Percentiles rank a stretch among this genome's conserved stretches.
Evolutionary conservation across 352 stramenopile species (phyloP).

Genomic region (Aphanomyces invadans): DNA sequence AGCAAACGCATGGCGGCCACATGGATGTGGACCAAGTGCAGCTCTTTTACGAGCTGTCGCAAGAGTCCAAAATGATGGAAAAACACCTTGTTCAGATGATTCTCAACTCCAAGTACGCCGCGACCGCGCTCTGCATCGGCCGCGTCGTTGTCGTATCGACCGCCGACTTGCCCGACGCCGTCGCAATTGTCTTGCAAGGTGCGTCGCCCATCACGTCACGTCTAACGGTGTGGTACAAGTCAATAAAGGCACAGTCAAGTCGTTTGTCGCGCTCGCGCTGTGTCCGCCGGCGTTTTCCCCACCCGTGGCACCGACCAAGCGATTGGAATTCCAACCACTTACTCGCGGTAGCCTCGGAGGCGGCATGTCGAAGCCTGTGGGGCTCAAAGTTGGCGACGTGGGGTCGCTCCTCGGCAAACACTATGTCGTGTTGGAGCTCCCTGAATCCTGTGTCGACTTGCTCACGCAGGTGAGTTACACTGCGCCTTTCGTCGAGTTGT

Average conservation of each 20-base stretch:
- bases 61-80: slow-evolving; percentile 6
- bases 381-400: slow-evolving; percentile 28
- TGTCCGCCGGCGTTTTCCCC: background rate
- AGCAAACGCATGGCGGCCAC: slow-evolving; percentile 1
- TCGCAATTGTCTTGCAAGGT: slow-evolving; percentile 23
- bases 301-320: background rate
- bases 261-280: slow-evolving; percentile 5
- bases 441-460: slow-evolving; percentile 68
- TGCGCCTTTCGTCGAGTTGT: slow-evolving; percentile 20
- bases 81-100: slow-evolving; percentile 4
- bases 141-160: slow-evolving; percentile 18
- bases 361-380: background rate
- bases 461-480: slow-evolving; percentile 39
- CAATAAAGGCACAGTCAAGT: slow-evolving; percentile 5
- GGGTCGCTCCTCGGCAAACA: slow-evolving; percentile 51
- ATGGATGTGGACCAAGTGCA: slow-evolving; percentile 15
- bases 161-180: background rate
- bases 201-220: background rate
- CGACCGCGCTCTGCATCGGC: slow-evolving; percentile 10
- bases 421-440: slow-evolving; percentile 51
- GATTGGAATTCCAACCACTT: too few relatives aligned
- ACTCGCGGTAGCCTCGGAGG: too few relatives aligned
- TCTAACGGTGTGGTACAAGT: background rate
- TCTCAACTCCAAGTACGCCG: slow-evolving; percentile 5
- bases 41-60: slow-evolving; percentile 10